Evolutionary conservation across 1,284 basidiomycete species (phyloP).

Genomic region (Microbotryomycetes sp.): DNA sequence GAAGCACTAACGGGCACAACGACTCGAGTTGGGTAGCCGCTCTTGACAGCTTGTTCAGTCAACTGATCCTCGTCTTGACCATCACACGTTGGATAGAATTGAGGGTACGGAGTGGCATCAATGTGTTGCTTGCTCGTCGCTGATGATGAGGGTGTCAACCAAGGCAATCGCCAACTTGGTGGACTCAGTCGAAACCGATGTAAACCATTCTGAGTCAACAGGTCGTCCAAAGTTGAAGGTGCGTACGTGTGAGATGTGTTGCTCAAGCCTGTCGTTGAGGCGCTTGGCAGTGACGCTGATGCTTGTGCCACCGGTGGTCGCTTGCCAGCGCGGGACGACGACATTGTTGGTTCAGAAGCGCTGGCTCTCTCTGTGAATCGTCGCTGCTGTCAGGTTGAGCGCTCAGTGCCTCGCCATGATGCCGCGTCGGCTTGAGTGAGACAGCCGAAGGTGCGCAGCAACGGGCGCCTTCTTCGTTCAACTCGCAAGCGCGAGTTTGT

Average conservation of each 20-base stretch:
- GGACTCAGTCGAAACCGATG: slow-evolving; percentile 22
- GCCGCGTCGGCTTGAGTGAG: too few species aligned
- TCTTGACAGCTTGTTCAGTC: slow-evolving; percentile 67
- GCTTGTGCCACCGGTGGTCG: too few species aligned
- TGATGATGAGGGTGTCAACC: slow-evolving; percentile 1
- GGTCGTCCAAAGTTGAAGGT: slow-evolving; percentile 14
- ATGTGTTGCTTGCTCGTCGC: not conserved
- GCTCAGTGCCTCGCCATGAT: not conserved
- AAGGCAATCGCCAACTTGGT: slow-evolving; percentile 29
- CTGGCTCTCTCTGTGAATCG: too few species aligned
- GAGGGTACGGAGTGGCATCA: slow-evolving; percentile 51
- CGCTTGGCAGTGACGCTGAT: too few species aligned
- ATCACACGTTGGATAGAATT: slow-evolving; percentile 75
- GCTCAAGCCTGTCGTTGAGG: not conserved
- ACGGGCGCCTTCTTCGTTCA: not conserved
- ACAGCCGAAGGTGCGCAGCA: too few species aligned
- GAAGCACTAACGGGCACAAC: slow-evolving; percentile 55
- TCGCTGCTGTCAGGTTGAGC: too few species aligned
- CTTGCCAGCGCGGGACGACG: too few species aligned
- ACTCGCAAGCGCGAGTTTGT: not conserved
- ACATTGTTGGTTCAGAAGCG: too few species aligned
- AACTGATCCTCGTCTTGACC: slow-evolving; percentile 79
- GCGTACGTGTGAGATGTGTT: slow-evolving; percentile 15
- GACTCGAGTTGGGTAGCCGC: slow-evolving; percentile 60
- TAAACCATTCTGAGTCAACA: slow-evolving; percentile 26